These are phyloP conservation scores for Aeschynomene evenia DNA, from an alignment of 306 rosid genomes.

Conservation along the genomic window DNA sequence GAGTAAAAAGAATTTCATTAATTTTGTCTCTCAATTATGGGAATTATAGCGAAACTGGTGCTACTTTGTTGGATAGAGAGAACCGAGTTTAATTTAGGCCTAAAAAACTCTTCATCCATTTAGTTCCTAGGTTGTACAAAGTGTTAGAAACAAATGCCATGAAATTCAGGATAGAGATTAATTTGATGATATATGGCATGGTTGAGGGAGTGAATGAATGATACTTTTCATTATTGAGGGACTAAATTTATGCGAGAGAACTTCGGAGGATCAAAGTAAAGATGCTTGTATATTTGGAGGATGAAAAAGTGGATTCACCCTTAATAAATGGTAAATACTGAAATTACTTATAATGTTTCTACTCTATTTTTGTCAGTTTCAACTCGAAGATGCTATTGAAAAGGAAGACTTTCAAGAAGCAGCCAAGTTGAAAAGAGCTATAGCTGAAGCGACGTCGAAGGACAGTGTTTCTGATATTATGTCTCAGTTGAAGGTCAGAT, in stretches of 20 bases:
- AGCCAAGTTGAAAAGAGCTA: constrained; percentile 63
- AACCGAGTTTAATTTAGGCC: not conserved
- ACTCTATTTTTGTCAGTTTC: constrained; percentile 54
- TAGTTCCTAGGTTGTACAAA: not conserved
- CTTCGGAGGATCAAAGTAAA: not conserved
- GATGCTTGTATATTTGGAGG: not conserved
- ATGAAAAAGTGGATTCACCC: not conserved
- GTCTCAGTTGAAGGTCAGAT: constrained; percentile 75
- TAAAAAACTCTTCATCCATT: not conserved
- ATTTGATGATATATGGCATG: not conserved
- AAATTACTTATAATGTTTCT: constrained; percentile 6
- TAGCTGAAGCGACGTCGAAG: constrained; percentile 77
- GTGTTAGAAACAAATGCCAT: not conserved
- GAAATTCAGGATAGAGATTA: not conserved
- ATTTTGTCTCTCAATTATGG: not conserved
- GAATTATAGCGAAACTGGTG: not conserved
- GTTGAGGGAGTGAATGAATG: not conserved
- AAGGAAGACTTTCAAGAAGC: constrained; percentile 94
- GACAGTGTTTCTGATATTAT: constrained; percentile 83
- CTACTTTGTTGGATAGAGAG: not conserved
- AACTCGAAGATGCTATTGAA: constrained; percentile 96
- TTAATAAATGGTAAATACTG: not conserved
- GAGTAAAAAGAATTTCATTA: no score
- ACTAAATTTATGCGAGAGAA: not conserved
- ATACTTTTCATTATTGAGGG: not conserved